Evolutionary conservation across 768 basidiomycete genomes (phyloP), one percentile per base, ranked within the genome.

Genomic region (Termitomyces sp.): DNA sequence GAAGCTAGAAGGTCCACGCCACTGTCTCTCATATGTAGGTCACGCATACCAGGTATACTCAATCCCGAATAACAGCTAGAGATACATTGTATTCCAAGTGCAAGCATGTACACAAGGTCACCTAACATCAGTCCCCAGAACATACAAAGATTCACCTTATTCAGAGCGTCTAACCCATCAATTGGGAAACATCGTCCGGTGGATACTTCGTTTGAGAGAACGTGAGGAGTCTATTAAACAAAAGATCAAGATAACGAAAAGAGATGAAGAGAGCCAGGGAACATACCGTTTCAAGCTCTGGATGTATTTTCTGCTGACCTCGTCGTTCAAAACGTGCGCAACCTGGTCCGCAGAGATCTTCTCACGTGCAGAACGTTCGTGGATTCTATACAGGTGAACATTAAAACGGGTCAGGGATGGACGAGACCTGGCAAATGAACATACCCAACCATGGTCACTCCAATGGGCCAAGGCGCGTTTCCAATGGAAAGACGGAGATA

Each of bases 391-490:
- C 32, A 17, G 21, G 44, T 52, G 11, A 41, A 59, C 17, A 58
- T 28, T 42, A 34, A 56, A 56, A 28, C 5, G 7, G 39, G 58
- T 40, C 14, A 47, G 21, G 37, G 25, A 51, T 6, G 30, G 57
- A 28, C 21, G n/a, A 27, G 1, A 42, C 10, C 25, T 45, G 55
- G 21, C 28, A 10, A 43, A 53, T 40, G 2, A 11, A 77, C 86
- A 39, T 72, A 94, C 93, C 94, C 95, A 75, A 98, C 97, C 90
- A 96, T 96, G 59, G 97, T 99, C 9, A 99, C 97, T 42, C 97
- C 97, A 66, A 99, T 99, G 1, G 97, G 97, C 97, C 97, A 99
- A 3, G 97, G 95, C 0, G 97, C 96, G 65, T 97, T 99, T 34
- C 97, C 97, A 61, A 99, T 99, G 5, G 92, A 94, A 39, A 99